These are phyloP conservation scores for Penicillium sclerotigenum DNA, from an alignment of 2,329 filamentous ascomycete species.

Conservation along the genomic window DNA sequence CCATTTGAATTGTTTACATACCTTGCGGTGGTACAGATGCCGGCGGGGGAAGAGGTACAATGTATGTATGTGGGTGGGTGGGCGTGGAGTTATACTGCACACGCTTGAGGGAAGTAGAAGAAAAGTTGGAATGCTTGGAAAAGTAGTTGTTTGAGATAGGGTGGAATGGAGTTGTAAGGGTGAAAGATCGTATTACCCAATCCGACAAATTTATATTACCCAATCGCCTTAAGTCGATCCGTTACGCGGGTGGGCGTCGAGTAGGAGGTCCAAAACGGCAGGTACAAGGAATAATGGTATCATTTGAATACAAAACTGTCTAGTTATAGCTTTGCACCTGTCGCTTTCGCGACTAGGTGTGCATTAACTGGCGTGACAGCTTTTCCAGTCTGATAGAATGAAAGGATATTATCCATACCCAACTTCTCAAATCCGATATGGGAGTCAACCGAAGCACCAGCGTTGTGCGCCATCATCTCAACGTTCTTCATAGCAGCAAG, in stretches of 20 bases:
- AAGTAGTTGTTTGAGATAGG: not conserved
- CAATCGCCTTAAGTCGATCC: not conserved
- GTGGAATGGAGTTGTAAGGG: not conserved
- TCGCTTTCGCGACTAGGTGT: constrained; percentile 44
- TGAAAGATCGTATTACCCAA: not conserved
- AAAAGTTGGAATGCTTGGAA: not conserved
- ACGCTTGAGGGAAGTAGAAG: not conserved
- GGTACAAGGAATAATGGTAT: not conserved
- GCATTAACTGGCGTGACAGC: constrained; percentile 58
- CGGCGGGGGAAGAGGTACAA: not conserved
- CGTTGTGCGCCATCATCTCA: constrained; percentile 49
- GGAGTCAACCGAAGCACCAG: constrained; percentile 49
- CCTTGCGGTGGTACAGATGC: not conserved
- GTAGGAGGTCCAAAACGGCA: not conserved
- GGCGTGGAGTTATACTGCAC: not conserved
- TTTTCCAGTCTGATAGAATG: constrained; percentile 34
- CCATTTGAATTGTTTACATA: not conserved
- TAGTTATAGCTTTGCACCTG: constrained; percentile 16
- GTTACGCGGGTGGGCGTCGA: not conserved
- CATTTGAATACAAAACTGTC: not conserved
- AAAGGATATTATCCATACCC: constrained; percentile 48
- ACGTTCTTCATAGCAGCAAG: constrained; percentile 43
- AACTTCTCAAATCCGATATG: constrained; percentile 50
- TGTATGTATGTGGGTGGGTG: not conserved
- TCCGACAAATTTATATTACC: not conserved